Conservation (phyloP, 148 eudicot species). For the Beta vulgaris region DNA sequence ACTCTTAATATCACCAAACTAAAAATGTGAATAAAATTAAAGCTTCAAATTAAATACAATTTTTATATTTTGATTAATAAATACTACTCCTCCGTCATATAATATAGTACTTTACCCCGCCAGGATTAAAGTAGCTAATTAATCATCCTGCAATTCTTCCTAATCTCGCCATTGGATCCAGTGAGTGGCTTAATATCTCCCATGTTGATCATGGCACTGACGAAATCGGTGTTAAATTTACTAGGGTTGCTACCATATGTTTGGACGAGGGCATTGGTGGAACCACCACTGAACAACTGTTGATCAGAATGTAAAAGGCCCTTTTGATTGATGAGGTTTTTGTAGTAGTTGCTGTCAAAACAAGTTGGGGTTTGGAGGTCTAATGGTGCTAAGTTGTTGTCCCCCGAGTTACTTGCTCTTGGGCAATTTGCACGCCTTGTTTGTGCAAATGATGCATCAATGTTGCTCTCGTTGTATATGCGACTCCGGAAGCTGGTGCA, state of each 20-base stretch:
- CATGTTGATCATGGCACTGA: conserved; percentile 50
- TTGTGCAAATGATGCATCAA: conserved; percentile 41
- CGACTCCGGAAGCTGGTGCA: conserved; percentile 44
- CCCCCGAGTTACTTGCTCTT: conserved; percentile 26
- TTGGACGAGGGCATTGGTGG: conserved; percentile 40
- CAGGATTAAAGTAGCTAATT: conserved; percentile 29
- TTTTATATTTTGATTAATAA: no score
- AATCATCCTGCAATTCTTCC: conserved; percentile 51
- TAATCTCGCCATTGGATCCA: conserved; percentile 51
- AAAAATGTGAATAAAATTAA: not conserved
- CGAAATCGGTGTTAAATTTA: conserved; percentile 43
- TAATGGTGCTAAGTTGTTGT: conserved; percentile 50
- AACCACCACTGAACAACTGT: conserved; percentile 52
- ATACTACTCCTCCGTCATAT: no score
- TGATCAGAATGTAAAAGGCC: conserved; percentile 66
- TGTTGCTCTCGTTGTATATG: conserved; percentile 52
- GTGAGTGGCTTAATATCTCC: conserved; percentile 58
- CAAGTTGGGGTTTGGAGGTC: conserved; percentile 43
- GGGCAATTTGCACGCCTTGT: conserved; percentile 42
- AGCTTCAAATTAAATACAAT: not conserved
- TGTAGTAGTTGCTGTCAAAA: conserved; percentile 49
- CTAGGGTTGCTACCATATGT: conserved; percentile 20
- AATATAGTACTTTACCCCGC: no score
- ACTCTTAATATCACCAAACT: not conserved
- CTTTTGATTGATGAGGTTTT: conserved; percentile 32